Evolutionary conservation across 2,329 filamentous ascomycete genomes (phyloP), one percentile per base, ranked within the genome.

Genomic region (Tolypocladium inflatum): DNA sequence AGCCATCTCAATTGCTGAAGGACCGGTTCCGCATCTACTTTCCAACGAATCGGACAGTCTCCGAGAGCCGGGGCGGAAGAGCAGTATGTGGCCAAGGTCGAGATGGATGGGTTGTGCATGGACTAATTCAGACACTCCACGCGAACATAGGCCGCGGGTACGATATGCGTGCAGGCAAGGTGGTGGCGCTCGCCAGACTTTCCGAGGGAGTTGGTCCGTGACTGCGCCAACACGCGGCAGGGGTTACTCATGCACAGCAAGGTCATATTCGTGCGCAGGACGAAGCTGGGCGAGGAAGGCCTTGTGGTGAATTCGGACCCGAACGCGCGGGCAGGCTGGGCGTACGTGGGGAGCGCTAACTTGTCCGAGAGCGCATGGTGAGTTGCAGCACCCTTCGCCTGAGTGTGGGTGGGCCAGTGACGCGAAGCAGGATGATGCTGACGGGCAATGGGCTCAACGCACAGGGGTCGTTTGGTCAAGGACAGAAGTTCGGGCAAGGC

Each of bases 301-400:
- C 15, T 45, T 39, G 45, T 55, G 30, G 45, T 55, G 30, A 48
- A 54, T 41, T 64, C 67, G 55, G 58, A 45, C 4, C 33, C 48
- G 15, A 19, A 45, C 17, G 10, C 56, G 21, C 41, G 54, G 48
- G 33, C 61, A 59, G 85, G 85, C 5, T 97, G 90, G 87, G 87
- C 82, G 2, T 97, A 97, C 68, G 75, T 96, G 42, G 94, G 94
- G 19, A 96, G 90, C 65, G 90, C 91, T 9, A 99, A 99, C 73
- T 74, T 96, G 35, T 96, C 91, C 0, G 91, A 97, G 72, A 92
- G 89, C 69, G 94, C 94, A 37, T 99, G 94, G 89, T 91, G 74
- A 78, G 84, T 76, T 42, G n/a, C 55, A 43, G 35, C 17, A 37
- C 13, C 26, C 26, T 50, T 50, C 45, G 26, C 30, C 21, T 21